Percentiles rank a stretch among this genome's conserved stretches.
These are phyloP conservation scores for Suhomyces atakaporum DNA, from an alignment of 1,139 yeast genomes.

Conservation along the genomic window DNA sequence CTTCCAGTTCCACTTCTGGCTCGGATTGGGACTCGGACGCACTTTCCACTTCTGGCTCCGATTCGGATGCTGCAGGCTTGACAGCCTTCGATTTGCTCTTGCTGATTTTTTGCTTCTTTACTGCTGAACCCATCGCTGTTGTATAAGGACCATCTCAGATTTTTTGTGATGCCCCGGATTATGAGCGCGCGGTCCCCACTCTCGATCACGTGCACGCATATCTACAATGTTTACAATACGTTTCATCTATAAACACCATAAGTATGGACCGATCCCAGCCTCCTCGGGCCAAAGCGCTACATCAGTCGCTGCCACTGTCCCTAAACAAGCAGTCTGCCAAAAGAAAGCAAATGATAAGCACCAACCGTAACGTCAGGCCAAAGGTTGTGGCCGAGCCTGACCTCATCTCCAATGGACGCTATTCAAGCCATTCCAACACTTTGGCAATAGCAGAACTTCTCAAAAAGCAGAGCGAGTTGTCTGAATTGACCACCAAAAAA, in stretches of 20 bases:
- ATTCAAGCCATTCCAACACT: not conserved
- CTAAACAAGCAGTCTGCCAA: constrained; percentile 1
- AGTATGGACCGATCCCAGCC: constrained; percentile 6
- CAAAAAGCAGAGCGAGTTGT: constrained; percentile 11
- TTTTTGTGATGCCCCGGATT: constrained; percentile 5
- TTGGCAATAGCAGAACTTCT: constrained; percentile 1
- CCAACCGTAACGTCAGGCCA: no score
- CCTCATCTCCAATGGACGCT: no score
- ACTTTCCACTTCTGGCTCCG: no score
- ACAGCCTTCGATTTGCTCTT: constrained; percentile 14
- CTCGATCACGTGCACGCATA: not conserved
- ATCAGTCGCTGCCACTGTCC: not conserved
- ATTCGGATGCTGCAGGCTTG: constrained; percentile 7
- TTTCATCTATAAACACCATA: constrained; percentile 2
- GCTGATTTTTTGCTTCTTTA: constrained; percentile 23
- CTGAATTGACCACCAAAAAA: constrained; percentile 15
- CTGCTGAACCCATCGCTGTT: constrained; percentile 18
- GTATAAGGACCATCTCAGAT: constrained; percentile 3
- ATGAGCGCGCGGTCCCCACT: no score
- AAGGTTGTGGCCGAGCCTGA: no score
- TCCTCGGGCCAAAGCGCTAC: not conserved
- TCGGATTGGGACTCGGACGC: constrained; percentile 8
- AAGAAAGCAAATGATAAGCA: not conserved
- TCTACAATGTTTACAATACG: constrained; percentile 5
- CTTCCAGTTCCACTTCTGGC: constrained; percentile 15